Evolutionary conservation across 1,284 basidiomycete species (phyloP).

Genomic region (Coriolopsis trogii): DNA sequence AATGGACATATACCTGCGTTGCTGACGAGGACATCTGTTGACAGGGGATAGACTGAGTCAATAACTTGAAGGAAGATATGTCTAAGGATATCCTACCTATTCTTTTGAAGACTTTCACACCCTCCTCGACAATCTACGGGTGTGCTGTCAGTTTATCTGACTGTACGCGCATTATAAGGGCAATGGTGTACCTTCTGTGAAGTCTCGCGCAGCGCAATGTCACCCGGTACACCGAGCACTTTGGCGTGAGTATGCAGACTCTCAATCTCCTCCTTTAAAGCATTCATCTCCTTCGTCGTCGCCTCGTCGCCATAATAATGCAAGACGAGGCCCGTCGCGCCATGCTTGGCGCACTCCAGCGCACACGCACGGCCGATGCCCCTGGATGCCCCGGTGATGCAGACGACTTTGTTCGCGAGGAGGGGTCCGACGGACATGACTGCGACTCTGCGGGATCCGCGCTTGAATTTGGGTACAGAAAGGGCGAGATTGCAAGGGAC

Average conservation of each 20-base stretch:
- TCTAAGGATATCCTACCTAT: slow-evolving; percentile 52
- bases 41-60: neutral
- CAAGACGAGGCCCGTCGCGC: slow-evolving; percentile 67
- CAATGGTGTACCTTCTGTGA: slow-evolving; percentile 49
- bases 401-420: slow-evolving; percentile 64
- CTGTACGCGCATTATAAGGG: neutral
- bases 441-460: slow-evolving; percentile 4
- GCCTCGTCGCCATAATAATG: slow-evolving; percentile 71
- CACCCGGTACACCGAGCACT: slow-evolving; percentile 57
- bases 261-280: slow-evolving; percentile 50
- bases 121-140: slow-evolving; percentile 59
- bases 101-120: slow-evolving; percentile 61
- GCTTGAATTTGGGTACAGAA: no score
- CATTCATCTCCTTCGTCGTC: slow-evolving; percentile 54
- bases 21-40: slow-evolving; percentile 57
- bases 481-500: neutral
- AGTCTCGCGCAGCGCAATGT: slow-evolving; percentile 67
- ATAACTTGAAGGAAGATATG: neutral
- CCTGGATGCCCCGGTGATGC: slow-evolving; percentile 77
- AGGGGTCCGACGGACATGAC: slow-evolving; percentile 35
- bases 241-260: slow-evolving; percentile 35
- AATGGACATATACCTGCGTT: slow-evolving; percentile 87
- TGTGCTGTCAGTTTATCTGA: neutral
- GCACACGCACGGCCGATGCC: slow-evolving; percentile 84
- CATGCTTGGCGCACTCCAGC: slow-evolving; percentile 63